A percentile compares a stretch with the other conserved stretches of the same genome.
phyloP scores from a whole-genome alignment of 2,329 filamentous ascomycete species.

The Epichloe glyceriae region DNA sequence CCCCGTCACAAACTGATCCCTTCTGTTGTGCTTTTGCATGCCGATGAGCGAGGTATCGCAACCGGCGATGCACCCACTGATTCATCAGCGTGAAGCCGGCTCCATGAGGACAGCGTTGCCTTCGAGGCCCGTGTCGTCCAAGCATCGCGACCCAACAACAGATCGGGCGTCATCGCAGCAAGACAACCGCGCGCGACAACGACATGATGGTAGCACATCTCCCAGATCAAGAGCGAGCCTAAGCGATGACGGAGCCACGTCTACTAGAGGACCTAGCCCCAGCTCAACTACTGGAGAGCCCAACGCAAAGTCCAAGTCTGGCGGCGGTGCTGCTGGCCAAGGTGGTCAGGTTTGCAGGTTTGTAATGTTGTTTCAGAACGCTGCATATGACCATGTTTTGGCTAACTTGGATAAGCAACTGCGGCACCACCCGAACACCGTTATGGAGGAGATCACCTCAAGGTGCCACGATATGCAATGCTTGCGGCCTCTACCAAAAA shows the following conservation, averaged over 20 bases:
- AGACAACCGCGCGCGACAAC: conserved; percentile 11
- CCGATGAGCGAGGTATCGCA: conserved; percentile 21
- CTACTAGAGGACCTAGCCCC: conserved; percentile 18
- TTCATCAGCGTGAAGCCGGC: conserved; percentile 18
- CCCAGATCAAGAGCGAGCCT: conserved; percentile 15
- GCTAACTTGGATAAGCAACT: conserved; percentile 59
- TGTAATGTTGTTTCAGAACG: conserved; percentile 11
- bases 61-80: conserved; percentile 12
- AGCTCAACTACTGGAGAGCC: conserved; percentile 10
- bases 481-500: conserved; percentile 89
- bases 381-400: neutral
- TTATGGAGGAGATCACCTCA: conserved; percentile 89
- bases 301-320: conserved; percentile 7
- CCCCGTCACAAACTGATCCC: neutral
- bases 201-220: conserved; percentile 14
- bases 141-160: conserved; percentile 13
- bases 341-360: conserved; percentile 62
- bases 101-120: conserved; percentile 24
- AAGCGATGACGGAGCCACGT: conserved; percentile 11
- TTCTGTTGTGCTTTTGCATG: conserved; percentile 3
- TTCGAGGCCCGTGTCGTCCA: conserved; percentile 24
- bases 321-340: conserved; percentile 19
- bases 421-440: conserved; percentile 83
- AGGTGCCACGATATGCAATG: conserved; percentile 93
- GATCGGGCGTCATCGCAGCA: conserved; percentile 13